These are phyloP conservation scores for Fusarium sp. DNA, from an alignment of 2,329 filamentous ascomycete species.

Conservation along the genomic window DNA sequence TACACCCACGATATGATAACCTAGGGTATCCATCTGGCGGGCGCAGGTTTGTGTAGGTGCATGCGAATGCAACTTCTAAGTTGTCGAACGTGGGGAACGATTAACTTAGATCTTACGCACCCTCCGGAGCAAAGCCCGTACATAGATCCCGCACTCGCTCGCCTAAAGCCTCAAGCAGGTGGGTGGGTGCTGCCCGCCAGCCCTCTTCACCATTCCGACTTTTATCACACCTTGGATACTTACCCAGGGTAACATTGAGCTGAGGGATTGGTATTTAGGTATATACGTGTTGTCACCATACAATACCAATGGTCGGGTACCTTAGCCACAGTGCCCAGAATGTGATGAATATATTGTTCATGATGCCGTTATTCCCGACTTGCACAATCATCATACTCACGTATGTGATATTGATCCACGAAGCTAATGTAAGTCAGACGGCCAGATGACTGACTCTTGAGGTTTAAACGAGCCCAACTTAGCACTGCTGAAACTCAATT, in stretches of 20 bases:
- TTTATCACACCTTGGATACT: not conserved
- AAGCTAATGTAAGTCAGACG: constrained; percentile 22
- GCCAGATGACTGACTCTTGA: not conserved
- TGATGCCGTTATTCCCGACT: constrained; percentile 13
- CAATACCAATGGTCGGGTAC: constrained; percentile 12
- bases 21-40: not conserved
- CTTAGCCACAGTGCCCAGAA: constrained; percentile 1
- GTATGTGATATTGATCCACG: not conserved
- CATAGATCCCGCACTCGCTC: not conserved
- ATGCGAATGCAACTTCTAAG: not conserved
- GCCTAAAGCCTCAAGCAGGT: not conserved
- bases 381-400: constrained; percentile 1
- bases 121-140: not conserved
- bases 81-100: constrained; percentile 9
- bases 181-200: not conserved
- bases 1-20: not conserved
- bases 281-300: not conserved
- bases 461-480: not conserved
- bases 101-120: constrained; percentile 7
- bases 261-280: not conserved
- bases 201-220: not conserved
- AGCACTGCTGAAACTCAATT: not conserved
- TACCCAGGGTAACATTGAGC: not conserved
- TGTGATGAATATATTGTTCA: not conserved
- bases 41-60: not conserved